phyloP scores from a whole-genome alignment of 2,329 filamentous ascomycete genomes.

The Metarhizium humberi region DNA sequence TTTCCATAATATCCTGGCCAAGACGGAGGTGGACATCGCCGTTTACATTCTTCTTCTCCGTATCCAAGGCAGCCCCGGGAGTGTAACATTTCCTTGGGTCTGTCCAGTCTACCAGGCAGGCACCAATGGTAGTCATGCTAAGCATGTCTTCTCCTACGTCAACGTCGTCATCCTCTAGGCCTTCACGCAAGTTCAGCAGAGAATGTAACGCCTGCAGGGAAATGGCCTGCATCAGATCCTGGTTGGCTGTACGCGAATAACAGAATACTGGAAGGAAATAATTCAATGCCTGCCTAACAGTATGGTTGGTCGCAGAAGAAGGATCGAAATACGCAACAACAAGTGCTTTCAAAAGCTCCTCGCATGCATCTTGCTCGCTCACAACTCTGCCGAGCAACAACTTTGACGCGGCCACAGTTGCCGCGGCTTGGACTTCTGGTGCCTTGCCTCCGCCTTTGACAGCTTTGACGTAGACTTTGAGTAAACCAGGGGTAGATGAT shows the following conservation, averaged over 20 bases:
- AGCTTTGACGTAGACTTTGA: constrained; percentile 79
- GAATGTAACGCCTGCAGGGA: constrained; percentile 66
- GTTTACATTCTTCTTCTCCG: constrained; percentile 55
- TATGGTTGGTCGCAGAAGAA: constrained; percentile 68
- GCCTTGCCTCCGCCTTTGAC: constrained; percentile 62
- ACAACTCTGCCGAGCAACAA: constrained; percentile 74
- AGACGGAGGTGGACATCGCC: constrained; percentile 75
- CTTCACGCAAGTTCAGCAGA: constrained; percentile 63
- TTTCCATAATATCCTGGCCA: constrained; percentile 67
- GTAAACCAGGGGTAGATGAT: constrained; percentile 55
- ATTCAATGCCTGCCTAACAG: constrained; percentile 74
- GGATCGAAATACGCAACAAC: constrained; percentile 87
- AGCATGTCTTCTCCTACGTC: constrained; percentile 73
- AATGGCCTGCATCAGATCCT: constrained; percentile 68
- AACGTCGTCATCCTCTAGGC: constrained; percentile 64
- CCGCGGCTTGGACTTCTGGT: constrained; percentile 69
- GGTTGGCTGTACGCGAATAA: constrained; percentile 75
- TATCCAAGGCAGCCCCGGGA: constrained; percentile 39
- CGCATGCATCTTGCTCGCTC: constrained; percentile 54
- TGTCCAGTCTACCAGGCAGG: constrained; percentile 88
- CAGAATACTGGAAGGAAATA: constrained; percentile 96
- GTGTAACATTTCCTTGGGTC: constrained; percentile 73
- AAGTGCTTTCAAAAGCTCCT: constrained; percentile 74
- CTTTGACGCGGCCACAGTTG: constrained; percentile 75
- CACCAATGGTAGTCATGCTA: constrained; percentile 65